phyloP scores from a whole-genome alignment of 2,329 filamentous ascomycete species.

The Nakataea oryzae region DNA sequence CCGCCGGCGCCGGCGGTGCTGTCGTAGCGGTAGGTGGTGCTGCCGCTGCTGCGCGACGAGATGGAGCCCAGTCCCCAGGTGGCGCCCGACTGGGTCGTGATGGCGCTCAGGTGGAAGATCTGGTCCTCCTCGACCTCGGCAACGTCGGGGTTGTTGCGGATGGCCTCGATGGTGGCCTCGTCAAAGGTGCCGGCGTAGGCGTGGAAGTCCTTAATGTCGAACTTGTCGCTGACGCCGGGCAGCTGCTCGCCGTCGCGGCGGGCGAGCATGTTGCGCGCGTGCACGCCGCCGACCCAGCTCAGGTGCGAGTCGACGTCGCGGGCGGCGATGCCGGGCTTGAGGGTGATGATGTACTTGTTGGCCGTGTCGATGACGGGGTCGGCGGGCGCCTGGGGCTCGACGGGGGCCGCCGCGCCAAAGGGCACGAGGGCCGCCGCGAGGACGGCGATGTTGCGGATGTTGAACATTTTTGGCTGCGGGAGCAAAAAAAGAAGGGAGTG shows the following conservation, averaged over 20 bases:
- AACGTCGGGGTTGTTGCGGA: slow-evolving; percentile 15
- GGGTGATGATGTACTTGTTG: slow-evolving; percentile 4
- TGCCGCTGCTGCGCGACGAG: slow-evolving; percentile 11
- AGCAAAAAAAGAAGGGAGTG: no score
- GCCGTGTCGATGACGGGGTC: neutral
- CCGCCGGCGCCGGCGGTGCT: slow-evolving; percentile 16
- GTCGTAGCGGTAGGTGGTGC: slow-evolving; percentile 18
- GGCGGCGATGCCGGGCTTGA: slow-evolving; percentile 14
- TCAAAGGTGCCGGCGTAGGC: slow-evolving; percentile 17
- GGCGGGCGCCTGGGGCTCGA: neutral
- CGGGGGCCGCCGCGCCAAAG: neutral
- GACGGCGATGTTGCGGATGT: slow-evolving; percentile 2
- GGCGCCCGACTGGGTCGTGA: slow-evolving; percentile 13
- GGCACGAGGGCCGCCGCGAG: slow-evolving; percentile 4
- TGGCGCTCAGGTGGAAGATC: slow-evolving; percentile 15
- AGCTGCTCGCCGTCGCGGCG: slow-evolving; percentile 17
- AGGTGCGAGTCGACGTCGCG: slow-evolving; percentile 22
- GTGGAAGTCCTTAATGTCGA: slow-evolving; percentile 15
- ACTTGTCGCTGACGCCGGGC: slow-evolving; percentile 26
- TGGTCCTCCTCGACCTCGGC: slow-evolving; percentile 19
- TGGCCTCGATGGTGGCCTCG: slow-evolving; percentile 10
- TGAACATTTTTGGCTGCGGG: neutral
- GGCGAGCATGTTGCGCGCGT: slow-evolving; percentile 20
- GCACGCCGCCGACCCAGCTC: slow-evolving; percentile 21
- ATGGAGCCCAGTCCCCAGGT: slow-evolving; percentile 18